These are phyloP conservation scores for Pythium plurisporium DNA, from an alignment of 352 stramenopile species.

Conservation along the genomic window DNA sequence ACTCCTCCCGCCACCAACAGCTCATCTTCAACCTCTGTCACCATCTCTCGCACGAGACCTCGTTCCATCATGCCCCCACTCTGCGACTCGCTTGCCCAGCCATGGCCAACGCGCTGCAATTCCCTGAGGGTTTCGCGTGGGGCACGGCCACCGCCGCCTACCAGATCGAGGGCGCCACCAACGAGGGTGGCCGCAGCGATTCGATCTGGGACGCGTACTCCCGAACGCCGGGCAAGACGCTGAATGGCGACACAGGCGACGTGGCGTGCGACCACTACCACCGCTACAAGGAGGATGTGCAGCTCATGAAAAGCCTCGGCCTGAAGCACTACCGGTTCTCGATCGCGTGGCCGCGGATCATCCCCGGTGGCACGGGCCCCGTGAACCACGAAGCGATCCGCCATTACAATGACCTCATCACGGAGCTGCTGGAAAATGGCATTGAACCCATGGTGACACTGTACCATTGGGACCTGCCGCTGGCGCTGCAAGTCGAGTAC, in stretches of 20 bases:
- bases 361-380: constrained; percentile 36
- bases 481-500: constrained; percentile 61
- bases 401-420: constrained; percentile 92
- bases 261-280: constrained; percentile 93
- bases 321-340: constrained; percentile 93
- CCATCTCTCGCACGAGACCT: background rate
- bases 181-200: constrained; percentile 79
- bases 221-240: constrained; percentile 23
- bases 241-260: constrained; percentile 39
- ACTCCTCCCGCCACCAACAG: constrained; percentile 3
- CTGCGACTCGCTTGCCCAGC: background rate
- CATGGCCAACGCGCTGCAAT: constrained; percentile 20
- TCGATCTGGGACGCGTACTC: constrained; percentile 80
- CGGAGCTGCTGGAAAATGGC: constrained; percentile 54
- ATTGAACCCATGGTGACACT: constrained; percentile 91
- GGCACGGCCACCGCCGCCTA: constrained; percentile 88
- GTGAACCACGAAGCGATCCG: constrained; percentile 79
- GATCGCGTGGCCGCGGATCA: constrained; percentile 91
- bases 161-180: constrained; percentile 90
- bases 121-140: constrained; percentile 74
- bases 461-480: constrained; percentile 96
- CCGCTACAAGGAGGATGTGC: constrained; percentile 85
- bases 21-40: constrained; percentile 4
- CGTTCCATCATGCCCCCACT: background rate
- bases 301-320: constrained; percentile 87